Conservation (phyloP, 805 yeast genomes). For the Saitoella complicata region DNA sequence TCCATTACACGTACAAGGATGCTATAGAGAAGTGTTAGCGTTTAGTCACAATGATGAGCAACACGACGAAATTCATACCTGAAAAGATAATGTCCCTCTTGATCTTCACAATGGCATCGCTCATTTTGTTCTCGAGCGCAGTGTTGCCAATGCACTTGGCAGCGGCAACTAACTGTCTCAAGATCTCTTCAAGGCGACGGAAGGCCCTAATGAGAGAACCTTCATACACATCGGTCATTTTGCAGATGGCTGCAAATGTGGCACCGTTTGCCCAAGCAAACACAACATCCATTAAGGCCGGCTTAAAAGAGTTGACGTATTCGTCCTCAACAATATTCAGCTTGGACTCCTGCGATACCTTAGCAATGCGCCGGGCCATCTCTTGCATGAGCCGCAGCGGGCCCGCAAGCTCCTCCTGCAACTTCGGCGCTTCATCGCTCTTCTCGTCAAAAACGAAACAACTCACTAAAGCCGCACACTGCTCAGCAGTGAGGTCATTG, state of each 20-base stretch:
- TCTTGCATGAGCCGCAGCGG: conserved; percentile 79
- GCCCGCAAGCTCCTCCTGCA: conserved; percentile 81
- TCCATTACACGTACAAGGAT: too few relatives aligned
- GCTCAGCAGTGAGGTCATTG: conserved; percentile 73
- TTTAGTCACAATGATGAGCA: too few relatives aligned
- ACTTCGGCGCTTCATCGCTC: conserved; percentile 61
- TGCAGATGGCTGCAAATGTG: conserved; percentile 87
- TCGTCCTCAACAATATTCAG: conserved; percentile 82
- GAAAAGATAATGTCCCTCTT: conserved; percentile 35
- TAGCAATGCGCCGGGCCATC: conserved; percentile 82
- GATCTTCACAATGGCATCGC: conserved; percentile 62
- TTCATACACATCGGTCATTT: conserved; percentile 97
- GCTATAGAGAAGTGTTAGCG: too few relatives aligned
- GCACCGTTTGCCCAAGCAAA: conserved; percentile 96
- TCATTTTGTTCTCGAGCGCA: conserved; percentile 78
- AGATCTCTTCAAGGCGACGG: conserved; percentile 81
- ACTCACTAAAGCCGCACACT: conserved; percentile 79
- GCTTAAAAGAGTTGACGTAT: conserved; percentile 78
- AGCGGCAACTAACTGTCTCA: conserved; percentile 78
- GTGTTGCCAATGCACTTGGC: conserved; percentile 89
- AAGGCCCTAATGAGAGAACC: conserved; percentile 92
- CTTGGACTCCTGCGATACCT: conserved; percentile 75
- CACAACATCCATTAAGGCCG: conserved; percentile 93
- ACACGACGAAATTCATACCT: too few relatives aligned
- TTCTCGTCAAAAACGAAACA: conserved; percentile 96